Conservation (phyloP, 176 grass and related monocot species). For the Zizania latifolia region DNA sequence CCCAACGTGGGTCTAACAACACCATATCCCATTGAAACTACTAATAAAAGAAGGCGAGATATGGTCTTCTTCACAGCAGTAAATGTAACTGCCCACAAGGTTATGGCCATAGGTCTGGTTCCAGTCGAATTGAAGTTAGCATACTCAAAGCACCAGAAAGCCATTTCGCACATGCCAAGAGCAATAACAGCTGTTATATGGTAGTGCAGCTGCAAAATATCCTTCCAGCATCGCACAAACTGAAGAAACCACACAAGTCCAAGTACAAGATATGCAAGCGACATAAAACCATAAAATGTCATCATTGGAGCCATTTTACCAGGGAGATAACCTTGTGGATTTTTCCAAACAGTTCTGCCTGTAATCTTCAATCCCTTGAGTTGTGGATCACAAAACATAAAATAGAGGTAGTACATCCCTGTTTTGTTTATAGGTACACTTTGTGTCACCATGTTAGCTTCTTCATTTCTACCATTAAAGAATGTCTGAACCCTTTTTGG, state of each 20-base stretch:
- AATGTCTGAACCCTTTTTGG: conserved; percentile 93
- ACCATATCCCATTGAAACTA: conserved; percentile 95
- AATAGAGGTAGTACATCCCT: conserved; percentile 99
- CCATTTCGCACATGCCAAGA: conserved; percentile 99
- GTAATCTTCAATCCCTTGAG: conserved; percentile 68
- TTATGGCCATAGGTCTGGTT: conserved; percentile 85
- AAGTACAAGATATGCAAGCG: conserved; percentile 87
- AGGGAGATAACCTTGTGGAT: conserved; percentile 96
- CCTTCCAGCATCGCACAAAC: conserved; percentile 82
- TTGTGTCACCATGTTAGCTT: conserved; percentile 61
- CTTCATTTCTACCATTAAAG: conserved; percentile 69
- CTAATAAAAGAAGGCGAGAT: conserved; percentile 85
- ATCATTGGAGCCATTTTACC: conserved; percentile 97
- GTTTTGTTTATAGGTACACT: conserved; percentile 65
- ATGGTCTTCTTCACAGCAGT: conserved; percentile 96
- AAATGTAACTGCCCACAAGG: conserved; percentile 98
- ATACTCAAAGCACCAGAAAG: conserved; percentile 98
- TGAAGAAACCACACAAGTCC: conserved; percentile 94
- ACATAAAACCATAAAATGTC: conserved; percentile 96
- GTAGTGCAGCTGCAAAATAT: conserved; percentile 92
- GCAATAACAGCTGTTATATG: conserved; percentile 96
- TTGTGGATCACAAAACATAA: conserved; percentile 98
- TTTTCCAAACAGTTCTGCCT: conserved; percentile 94
- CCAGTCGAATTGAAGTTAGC: conserved; percentile 94
- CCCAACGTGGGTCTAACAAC: conserved; percentile 77